These are phyloP conservation scores for Ustilago shanxiensis DNA, from an alignment of 1,284 basidiomycete genomes.

Conservation along the genomic window DNA sequence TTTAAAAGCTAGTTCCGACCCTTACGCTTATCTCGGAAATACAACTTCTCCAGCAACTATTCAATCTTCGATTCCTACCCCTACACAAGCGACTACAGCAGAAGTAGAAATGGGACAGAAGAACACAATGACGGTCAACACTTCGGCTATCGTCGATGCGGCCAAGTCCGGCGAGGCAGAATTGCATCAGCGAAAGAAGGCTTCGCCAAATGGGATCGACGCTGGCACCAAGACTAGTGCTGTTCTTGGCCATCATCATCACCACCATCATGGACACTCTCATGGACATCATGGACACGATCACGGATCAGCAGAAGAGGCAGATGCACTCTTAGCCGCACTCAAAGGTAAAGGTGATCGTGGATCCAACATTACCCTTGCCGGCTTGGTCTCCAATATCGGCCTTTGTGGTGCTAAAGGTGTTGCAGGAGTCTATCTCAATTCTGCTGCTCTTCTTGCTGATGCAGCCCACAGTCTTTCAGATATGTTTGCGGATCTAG, in stretches of 20 bases:
- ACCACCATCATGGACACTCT: constrained; percentile 24
- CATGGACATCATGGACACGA: constrained; percentile 63
- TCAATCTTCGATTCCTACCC: constrained; percentile 14
- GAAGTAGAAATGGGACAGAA: not conserved
- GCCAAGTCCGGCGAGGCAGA: constrained; percentile 28
- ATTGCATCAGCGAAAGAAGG: constrained; percentile 28
- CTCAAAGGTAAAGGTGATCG: constrained; percentile 62
- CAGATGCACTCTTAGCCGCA: constrained; percentile 66
- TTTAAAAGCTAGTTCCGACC: constrained; percentile 21
- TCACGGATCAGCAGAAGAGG: constrained; percentile 68
- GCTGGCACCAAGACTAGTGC: constrained; percentile 12
- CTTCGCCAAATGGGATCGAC: not conserved
- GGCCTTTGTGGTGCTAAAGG: constrained; percentile 86
- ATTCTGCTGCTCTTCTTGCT: constrained; percentile 90
- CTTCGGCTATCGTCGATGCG: constrained; percentile 30
- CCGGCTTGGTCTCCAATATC: constrained; percentile 86
- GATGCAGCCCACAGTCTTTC: constrained; percentile 95
- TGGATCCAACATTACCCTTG: constrained; percentile 70
- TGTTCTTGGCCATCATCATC: constrained; percentile 28
- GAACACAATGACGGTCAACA: constrained; percentile 15
- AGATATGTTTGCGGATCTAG: constrained; percentile 87
- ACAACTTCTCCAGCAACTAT: constrained; percentile 1
- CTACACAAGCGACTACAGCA: not conserved
- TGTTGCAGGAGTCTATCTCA: constrained; percentile 71
- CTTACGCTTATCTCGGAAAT: constrained; percentile 21